phyloP scores from a whole-genome alignment of 1,284 basidiomycete genomes.

The Ceratobasidium sp. region DNA sequence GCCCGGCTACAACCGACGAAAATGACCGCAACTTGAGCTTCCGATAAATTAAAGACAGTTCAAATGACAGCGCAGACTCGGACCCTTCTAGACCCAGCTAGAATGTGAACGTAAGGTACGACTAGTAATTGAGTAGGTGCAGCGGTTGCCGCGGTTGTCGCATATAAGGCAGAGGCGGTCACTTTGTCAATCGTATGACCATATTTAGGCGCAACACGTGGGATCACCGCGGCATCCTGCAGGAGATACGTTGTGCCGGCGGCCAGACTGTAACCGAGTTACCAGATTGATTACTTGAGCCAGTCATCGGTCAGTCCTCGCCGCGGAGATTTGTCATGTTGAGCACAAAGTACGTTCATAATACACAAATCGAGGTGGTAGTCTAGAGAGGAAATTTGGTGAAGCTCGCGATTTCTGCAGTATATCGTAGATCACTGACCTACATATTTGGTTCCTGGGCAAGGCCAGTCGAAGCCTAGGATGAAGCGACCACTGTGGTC shows the following conservation, averaged over 20 bases:
- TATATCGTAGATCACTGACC: not conserved
- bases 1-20: not conserved
- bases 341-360: too few relatives aligned
- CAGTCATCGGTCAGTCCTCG: not conserved
- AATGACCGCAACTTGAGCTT: not conserved
- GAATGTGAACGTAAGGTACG: not conserved
- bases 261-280: not conserved
- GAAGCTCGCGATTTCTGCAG: too few relatives aligned
- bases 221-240: too few relatives aligned
- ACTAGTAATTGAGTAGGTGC: not conserved
- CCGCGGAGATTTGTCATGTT: too few relatives aligned
- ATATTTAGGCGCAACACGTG: not conserved
- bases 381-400: too few relatives aligned
- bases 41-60: too few relatives aligned
- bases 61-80: not conserved
- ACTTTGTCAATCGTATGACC: conserved; percentile 7
- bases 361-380: too few relatives aligned
- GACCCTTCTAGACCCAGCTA: not conserved
- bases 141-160: too few relatives aligned
- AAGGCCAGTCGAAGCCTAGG: too few relatives aligned
- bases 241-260: not conserved
- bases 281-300: too few relatives aligned
- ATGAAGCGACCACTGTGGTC: not conserved
- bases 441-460: not conserved
- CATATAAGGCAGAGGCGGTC: too few relatives aligned